Conservation (phyloP, 2,329 filamentous ascomycete species). For the Aspergillus sp. region DNA sequence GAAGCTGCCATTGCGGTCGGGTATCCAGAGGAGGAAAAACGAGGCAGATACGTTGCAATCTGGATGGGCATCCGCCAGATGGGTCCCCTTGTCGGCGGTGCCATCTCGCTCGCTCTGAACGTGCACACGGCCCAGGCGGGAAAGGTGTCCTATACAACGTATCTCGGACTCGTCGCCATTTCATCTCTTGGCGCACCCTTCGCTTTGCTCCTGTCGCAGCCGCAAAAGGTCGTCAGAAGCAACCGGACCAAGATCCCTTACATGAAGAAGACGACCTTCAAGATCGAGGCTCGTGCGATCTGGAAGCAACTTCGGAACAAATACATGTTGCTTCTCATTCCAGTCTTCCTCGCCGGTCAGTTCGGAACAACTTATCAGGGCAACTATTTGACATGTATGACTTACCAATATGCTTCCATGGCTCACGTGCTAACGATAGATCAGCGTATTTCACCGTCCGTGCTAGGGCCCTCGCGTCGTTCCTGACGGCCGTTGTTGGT, state of each 20-base stretch:
- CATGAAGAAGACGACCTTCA: conserved; percentile 9
- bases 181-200: conserved; percentile 9
- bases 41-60: conserved; percentile 11
- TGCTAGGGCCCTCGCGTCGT: conserved; percentile 10
- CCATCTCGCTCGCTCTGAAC: conserved; percentile 16
- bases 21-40: conserved; percentile 13
- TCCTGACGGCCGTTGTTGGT: conserved; percentile 14
- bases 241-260: conserved; percentile 14
- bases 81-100: conserved; percentile 15
- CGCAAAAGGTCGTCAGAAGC: conserved; percentile 12
- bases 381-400: conserved; percentile 11
- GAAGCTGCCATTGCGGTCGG: conserved; percentile 15
- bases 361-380: conserved; percentile 13
- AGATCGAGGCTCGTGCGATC: conserved; percentile 12
- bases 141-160: conserved; percentile 17
- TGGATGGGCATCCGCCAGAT: conserved; percentile 12
- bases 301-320: conserved; percentile 12
- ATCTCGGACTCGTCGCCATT: conserved; percentile 13
- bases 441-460: conserved; percentile 14
- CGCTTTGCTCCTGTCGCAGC: conserved; percentile 9
- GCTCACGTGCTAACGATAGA: neutral
- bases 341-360: conserved; percentile 12
- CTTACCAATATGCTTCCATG: no score
- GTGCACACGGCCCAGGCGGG: conserved; percentile 8
- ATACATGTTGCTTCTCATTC: conserved; percentile 14